phyloP scores from a whole-genome alignment of 148 eudicot species.

The Amaranthus palmeri region DNA sequence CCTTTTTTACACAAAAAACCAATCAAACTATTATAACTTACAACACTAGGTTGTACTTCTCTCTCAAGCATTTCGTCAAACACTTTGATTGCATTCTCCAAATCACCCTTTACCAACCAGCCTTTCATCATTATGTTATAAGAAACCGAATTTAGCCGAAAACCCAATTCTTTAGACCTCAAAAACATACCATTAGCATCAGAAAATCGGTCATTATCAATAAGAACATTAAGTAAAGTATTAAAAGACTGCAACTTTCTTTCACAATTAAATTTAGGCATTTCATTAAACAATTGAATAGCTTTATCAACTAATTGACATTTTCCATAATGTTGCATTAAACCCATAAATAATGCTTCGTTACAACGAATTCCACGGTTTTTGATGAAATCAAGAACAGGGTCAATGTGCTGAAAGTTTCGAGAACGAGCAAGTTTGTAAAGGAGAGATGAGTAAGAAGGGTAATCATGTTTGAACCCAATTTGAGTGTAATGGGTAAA shows the following conservation, averaged over 20 bases:
- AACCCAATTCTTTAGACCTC: conserved; percentile 45
- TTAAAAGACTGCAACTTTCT: conserved; percentile 63
- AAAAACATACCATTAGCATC: conserved; percentile 51
- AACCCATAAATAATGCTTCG: conserved; percentile 63
- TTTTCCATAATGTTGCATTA: conserved; percentile 74
- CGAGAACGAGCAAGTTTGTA: conserved; percentile 73
- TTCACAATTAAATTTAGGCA: conserved; percentile 55
- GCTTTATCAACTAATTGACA: conserved; percentile 44
- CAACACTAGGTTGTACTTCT: conserved; percentile 62
- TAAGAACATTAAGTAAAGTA: conserved; percentile 64
- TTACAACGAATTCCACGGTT: conserved; percentile 48
- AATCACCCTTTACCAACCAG: conserved; percentile 54
- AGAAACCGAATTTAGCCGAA: conserved; percentile 60
- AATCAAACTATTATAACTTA: conserved; percentile 69
- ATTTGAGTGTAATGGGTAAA: conserved; percentile 42
- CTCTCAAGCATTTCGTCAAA: conserved; percentile 92
- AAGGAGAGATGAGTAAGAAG: conserved; percentile 77
- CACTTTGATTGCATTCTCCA: conserved; percentile 56
- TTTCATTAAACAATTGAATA: conserved; percentile 47
- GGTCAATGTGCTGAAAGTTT: conserved; percentile 42
- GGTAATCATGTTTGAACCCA: conserved; percentile 73
- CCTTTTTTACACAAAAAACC: conserved; percentile 70
- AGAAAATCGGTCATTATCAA: conserved; percentile 41
- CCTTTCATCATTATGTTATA: conserved; percentile 72
- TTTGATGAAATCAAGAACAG: conserved; percentile 41